phyloP scores from a whole-genome alignment of 2,329 filamentous ascomycete species.

The Nothomitra cinnamomea region DNA sequence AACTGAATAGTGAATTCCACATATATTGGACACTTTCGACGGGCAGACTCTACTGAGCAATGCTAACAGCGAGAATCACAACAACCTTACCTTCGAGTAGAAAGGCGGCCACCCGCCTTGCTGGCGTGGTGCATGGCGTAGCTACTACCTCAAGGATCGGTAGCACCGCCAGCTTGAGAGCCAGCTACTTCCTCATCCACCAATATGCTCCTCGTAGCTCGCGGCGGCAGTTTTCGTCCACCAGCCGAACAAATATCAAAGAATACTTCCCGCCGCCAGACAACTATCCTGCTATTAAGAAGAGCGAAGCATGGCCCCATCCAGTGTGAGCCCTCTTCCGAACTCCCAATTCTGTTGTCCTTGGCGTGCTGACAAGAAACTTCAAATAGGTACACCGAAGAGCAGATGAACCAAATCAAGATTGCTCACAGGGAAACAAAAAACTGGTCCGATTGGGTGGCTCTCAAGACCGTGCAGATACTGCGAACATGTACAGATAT shows the following conservation, averaged over 20 bases:
- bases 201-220: neutral
- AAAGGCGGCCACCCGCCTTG: neutral
- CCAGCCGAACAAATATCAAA: slow-evolving; percentile 19
- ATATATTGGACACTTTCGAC: too few species aligned
- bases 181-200: neutral
- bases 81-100: neutral
- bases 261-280: slow-evolving; percentile 31
- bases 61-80: neutral
- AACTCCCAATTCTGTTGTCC: neutral
- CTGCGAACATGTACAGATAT: slow-evolving; percentile 68
- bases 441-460: slow-evolving; percentile 59
- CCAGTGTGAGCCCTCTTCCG: slow-evolving; percentile 21
- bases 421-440: slow-evolving; percentile 62
- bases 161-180: neutral
- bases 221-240: slow-evolving; percentile 17
- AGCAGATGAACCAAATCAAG: slow-evolving; percentile 58
- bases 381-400: slow-evolving; percentile 46
- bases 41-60: neutral
- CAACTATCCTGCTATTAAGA: slow-evolving; percentile 24
- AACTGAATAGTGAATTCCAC: too few species aligned
- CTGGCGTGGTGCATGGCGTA: neutral
- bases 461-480: slow-evolving; percentile 58
- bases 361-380: neutral
- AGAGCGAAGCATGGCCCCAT: slow-evolving; percentile 31
- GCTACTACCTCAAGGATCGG: neutral